Evolutionary conservation across 2,329 filamentous ascomycete genomes (phyloP).

Genomic region (Calonectria montana): DNA sequence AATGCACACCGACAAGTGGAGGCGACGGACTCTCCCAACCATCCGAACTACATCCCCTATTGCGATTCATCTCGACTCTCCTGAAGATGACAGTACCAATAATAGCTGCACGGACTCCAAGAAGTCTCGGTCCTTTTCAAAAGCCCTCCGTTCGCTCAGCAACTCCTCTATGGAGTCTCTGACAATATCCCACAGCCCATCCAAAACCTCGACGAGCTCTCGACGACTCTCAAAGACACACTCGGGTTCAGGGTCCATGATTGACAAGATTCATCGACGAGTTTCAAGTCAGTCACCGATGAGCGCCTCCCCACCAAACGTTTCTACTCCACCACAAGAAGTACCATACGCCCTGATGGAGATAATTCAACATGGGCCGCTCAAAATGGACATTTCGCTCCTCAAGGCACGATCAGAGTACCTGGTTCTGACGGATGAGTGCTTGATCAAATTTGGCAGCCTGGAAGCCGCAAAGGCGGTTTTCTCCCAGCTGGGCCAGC

Average conservation of each 20-base stretch:
- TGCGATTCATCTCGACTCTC: slow-evolving; percentile 32
- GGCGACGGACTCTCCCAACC: slow-evolving; percentile 47
- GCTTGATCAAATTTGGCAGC: slow-evolving; percentile 62
- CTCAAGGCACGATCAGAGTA: slow-evolving; percentile 63
- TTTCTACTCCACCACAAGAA: slow-evolving; percentile 44
- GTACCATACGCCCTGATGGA: slow-evolving; percentile 51
- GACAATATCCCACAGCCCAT: slow-evolving; percentile 40
- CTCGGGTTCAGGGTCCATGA: slow-evolving; percentile 54
- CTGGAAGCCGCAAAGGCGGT: slow-evolving; percentile 59
- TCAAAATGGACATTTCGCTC: slow-evolving; percentile 62
- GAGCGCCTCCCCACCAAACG: slow-evolving; percentile 45
- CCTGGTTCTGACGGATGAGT: slow-evolving; percentile 63
- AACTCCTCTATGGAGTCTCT: slow-evolving; percentile 55
- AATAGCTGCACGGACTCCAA: slow-evolving; percentile 44
- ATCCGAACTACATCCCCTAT: slow-evolving; percentile 40
- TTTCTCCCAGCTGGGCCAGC: slow-evolving; percentile 57
- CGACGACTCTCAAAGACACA: slow-evolving; percentile 53
- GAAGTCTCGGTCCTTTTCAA: slow-evolving; percentile 50
- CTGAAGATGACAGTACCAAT: slow-evolving; percentile 28
- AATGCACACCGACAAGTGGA: slow-evolving; percentile 51
- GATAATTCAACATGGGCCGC: slow-evolving; percentile 57
- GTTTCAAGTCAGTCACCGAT: slow-evolving; percentile 52
- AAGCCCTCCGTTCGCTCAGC: slow-evolving; percentile 53
- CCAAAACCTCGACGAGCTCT: slow-evolving; percentile 46
- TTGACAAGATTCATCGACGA: slow-evolving; percentile 55